Base-by-base conservation (phyloP, 1,284 basidiomycete genomes). In the Marasmius sp. region DNA sequence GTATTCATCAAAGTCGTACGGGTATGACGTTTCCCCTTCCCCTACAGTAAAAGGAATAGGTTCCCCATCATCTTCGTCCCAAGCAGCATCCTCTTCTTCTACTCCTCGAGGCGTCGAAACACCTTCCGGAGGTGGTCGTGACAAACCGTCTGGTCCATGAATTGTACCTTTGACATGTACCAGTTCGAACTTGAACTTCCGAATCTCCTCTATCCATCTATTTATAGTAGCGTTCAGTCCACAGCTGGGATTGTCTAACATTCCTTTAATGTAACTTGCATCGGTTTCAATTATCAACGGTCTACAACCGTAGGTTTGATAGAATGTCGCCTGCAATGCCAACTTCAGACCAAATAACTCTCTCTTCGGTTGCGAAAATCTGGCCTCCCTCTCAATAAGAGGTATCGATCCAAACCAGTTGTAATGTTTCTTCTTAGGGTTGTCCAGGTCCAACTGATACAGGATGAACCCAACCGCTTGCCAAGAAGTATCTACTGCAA, bases 341-440 rank as follows among this genome's bases (percentile, higher is more conserved):
- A 66, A 59, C 54, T 69, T 74, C 0, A 77, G 62, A 0, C 75
- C 72, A 57, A 73, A 78, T 0, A 79, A 59, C 47, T 79, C 73
- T 16, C 76, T 52, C 55, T 79, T 79, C 0, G 74, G 65, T 62
- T 79, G 77, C 0, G 71, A 76, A 54, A 72, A 79, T 0, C 65
- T 41, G 0, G 68, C 57, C 57, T 80, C 72, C 0, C 65, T 20
- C 0, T 73, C 68, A 39, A 72, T 75, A 51, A 70, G 67, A 0
- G 67, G 63, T 9, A 79, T 68, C 0, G 71, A 77, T 0, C 66
- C 66, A 54, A 67, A 73, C n/a, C 61, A 18, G 0, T 60, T 54
- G 14, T 65, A 68, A 27, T 65, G 65, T 3, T 58, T 49, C 39
- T 65, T 64, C 0, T 65, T 64, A 3, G 64, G 52, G 0, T 63